phyloP scores from a whole-genome alignment of 495 filamentous ascomycete genomes.

The Apodospora peruviana region DNA sequence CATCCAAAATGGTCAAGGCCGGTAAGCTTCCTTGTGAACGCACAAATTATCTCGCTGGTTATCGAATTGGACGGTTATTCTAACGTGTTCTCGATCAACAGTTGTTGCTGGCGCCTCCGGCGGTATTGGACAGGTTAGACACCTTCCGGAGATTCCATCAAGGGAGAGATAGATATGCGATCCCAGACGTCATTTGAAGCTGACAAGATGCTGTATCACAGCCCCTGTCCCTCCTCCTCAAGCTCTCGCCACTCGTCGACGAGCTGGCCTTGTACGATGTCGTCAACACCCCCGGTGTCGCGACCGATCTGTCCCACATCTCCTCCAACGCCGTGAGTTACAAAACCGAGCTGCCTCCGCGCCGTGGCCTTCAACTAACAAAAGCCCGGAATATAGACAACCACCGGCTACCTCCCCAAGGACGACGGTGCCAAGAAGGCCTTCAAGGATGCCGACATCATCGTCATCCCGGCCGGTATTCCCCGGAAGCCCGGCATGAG shows the following conservation, averaged over 20 bases:
- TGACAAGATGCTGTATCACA: slow-evolving; percentile 30
- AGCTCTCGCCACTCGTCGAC: slow-evolving; percentile 76
- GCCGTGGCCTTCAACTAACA: slow-evolving; percentile 19
- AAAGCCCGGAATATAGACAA: slow-evolving; percentile 56
- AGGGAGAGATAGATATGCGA: not conserved
- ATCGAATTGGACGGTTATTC: slow-evolving; percentile 10
- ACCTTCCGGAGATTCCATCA: not conserved
- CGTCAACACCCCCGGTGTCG: slow-evolving; percentile 94
- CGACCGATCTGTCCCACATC: slow-evolving; percentile 95
- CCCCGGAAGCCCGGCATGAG: slow-evolving; percentile 99
- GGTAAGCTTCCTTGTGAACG: slow-evolving; percentile 47
- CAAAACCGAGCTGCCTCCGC: not conserved
- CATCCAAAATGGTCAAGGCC: slow-evolving; percentile 76
- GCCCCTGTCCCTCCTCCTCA: slow-evolving; percentile 94
- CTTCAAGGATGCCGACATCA: slow-evolving; percentile 85
- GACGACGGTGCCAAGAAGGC: slow-evolving; percentile 86
- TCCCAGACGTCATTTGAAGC: not conserved
- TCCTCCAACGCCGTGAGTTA: slow-evolving; percentile 79
- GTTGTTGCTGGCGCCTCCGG: slow-evolving; percentile 95
- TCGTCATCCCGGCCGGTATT: slow-evolving; percentile 96
- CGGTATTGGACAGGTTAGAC: slow-evolving; percentile 89
- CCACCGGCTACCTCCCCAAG: slow-evolving; percentile 80
- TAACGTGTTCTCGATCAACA: slow-evolving; percentile 33
- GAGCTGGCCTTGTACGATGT: slow-evolving; percentile 98
- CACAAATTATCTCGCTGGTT: not conserved